Percentiles rank a stretch among this genome's conserved stretches.
phyloP scores from a whole-genome alignment of 2,329 filamentous ascomycete species.

The Pseudogymnoascus sp. region DNA sequence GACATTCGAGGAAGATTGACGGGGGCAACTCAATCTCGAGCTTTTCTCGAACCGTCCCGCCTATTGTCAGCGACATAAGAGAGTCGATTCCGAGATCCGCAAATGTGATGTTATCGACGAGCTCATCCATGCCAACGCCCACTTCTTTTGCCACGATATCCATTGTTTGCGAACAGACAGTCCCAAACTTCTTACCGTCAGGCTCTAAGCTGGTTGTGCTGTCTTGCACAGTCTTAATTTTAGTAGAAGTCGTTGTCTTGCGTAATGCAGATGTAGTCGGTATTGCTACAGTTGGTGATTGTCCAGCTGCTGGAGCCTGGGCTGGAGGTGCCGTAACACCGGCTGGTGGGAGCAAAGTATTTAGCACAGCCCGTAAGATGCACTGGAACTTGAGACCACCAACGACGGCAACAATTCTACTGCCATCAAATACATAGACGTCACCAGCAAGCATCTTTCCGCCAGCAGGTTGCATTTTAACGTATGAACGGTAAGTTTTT shows the following conservation, averaged over 20 bases:
- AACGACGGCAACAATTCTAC: slow-evolving; percentile 22
- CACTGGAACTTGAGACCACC: slow-evolving; percentile 25
- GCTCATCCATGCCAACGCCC: slow-evolving; percentile 45
- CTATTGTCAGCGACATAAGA: slow-evolving; percentile 51
- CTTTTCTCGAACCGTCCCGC: slow-evolving; percentile 49
- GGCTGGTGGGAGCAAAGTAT: slow-evolving; percentile 57
- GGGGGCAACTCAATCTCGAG: slow-evolving; percentile 47
- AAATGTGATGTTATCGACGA: slow-evolving; percentile 49
- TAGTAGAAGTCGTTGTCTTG: slow-evolving; percentile 25
- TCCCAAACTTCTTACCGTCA: slow-evolving; percentile 43
- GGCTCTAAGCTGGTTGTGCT: slow-evolving; percentile 39
- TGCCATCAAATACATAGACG: slow-evolving; percentile 43
- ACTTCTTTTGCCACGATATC: slow-evolving; percentile 49
- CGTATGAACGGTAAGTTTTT: slow-evolving; percentile 48
- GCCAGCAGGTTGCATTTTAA: slow-evolving; percentile 45
- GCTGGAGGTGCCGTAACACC: slow-evolving; percentile 34
- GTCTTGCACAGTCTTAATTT: slow-evolving; percentile 38
- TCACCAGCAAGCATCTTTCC: slow-evolving; percentile 46
- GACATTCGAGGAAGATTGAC: slow-evolving; percentile 44
- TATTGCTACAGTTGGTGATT: slow-evolving; percentile 25
- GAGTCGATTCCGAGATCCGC: slow-evolving; percentile 53
- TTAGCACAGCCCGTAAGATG: slow-evolving; percentile 50
- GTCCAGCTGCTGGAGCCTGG: slow-evolving; percentile 31
- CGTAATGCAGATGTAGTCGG: slow-evolving; percentile 24
- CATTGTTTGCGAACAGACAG: slow-evolving; percentile 39